These are phyloP conservation scores for Hypholoma sublateritium DNA, from an alignment of 768 basidiomycete genomes.

Conservation along the genomic window DNA sequence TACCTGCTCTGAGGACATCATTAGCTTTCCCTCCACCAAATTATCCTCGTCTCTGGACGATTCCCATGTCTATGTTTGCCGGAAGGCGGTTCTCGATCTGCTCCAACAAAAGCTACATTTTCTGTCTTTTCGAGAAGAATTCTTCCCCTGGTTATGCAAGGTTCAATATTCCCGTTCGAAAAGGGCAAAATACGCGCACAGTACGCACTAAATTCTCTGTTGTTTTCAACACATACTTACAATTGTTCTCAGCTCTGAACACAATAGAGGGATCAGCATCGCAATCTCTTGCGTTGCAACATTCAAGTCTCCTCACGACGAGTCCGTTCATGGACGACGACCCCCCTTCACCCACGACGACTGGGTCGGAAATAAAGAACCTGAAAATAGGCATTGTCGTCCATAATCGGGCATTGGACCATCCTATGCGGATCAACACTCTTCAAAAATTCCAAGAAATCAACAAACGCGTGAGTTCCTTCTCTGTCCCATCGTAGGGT, in stretches of 20 bases:
- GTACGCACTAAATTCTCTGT: constrained; percentile 31
- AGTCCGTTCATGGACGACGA: constrained; percentile 7
- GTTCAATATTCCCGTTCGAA: constrained; percentile 71
- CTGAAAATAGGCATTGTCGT: constrained; percentile 67
- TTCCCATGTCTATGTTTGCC: constrained; percentile 91
- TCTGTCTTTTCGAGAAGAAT: constrained; percentile 86
- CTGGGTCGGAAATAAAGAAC: constrained; percentile 41
- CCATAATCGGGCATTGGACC: constrained; percentile 51
- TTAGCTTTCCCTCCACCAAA: constrained; percentile 69
- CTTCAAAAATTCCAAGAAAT: constrained; percentile 75
- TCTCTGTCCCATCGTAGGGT: neutral
- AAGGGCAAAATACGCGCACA: constrained; percentile 54
- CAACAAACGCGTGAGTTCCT: constrained; percentile 66
- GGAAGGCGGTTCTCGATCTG: constrained; percentile 68
- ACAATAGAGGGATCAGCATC: constrained; percentile 42
- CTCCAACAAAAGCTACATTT: constrained; percentile 68
- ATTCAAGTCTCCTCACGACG: constrained; percentile 50
- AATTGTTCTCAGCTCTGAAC: constrained; percentile 40
- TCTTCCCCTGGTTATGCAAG: constrained; percentile 91
- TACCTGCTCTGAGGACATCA: constrained; percentile 1
- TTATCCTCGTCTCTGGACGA: constrained; percentile 73
- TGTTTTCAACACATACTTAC: constrained; percentile 1
- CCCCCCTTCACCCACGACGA: constrained; percentile 44
- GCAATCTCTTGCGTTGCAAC: constrained; percentile 52
- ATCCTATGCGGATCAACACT: constrained; percentile 74